Base-by-base conservation (phyloP, 352 stramenopile genomes). In the Globisporangium echinulatum region DNA sequence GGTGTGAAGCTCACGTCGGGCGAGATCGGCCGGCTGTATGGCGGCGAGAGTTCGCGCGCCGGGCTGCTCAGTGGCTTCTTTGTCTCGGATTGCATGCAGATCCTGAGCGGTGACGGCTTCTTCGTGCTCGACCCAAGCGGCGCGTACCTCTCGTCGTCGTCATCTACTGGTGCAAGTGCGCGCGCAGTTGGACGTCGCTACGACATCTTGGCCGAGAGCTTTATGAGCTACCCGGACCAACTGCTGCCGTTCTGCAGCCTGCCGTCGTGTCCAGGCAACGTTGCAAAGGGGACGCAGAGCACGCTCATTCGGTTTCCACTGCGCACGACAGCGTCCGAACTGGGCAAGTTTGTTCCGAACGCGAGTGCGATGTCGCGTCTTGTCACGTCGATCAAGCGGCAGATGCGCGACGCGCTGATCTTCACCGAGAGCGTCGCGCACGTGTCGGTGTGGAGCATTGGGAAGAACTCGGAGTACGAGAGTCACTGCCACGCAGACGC, bases 101-200 rank as follows among this genome's bases (percentile, higher is more conserved):
- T 92, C 63, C 61, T 92, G 6, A 90, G 77, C 55, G 83, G 79
- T 36, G 72, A 85, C n/a, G 68, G 68, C 0, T 90, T 90, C 52
- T 92, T 88, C 53, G 69, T 92, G 46, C 59, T 92, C n/a, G 83
- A 92, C 61, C 83, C 83, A 13, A 83, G 64, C 33, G 76, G 74
- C n/a, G 57, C 56, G 19, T 85, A 82, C 55, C 47, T 86, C 7
- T 52, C 73, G 4, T 13, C 46, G 25, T n/a, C 46, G 46, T 50
- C 46, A 15, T 36, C 15, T 4, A 25, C 53, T 56, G 44, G 39
- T 2, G 44, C 54, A 7, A 14, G 49, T 33, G 48, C 50, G 14
- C 36, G 19, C 40, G 71, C 62, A 54, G 58, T 66, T 40, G 82
- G 72, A 51, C 70, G 79, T 56, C 71, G 75, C 2, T 92, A 92